Percentiles rank a stretch among this genome's conserved stretches.
Evolutionary conservation across 2,329 filamentous ascomycete species (phyloP).

Genomic region (Lachnellula hyalina): DNA sequence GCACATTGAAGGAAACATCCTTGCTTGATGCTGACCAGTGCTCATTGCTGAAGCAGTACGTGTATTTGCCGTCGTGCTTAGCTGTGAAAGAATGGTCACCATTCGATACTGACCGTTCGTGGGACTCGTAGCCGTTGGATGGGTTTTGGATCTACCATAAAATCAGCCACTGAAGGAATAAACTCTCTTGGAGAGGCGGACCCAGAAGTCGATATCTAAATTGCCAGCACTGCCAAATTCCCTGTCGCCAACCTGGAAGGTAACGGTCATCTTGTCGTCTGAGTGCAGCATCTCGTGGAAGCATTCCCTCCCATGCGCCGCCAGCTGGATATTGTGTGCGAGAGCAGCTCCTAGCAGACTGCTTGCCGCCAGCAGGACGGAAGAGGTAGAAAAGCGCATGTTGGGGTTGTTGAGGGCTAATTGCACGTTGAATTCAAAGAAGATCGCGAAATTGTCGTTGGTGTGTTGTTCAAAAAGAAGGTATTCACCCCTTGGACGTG

Average conservation of each 20-base stretch:
- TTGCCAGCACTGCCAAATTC: constrained; percentile 95
- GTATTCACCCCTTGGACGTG: not conserved
- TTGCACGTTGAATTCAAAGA: not conserved
- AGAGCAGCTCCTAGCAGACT: constrained; percentile 48
- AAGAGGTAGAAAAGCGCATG: constrained; percentile 31
- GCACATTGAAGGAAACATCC: constrained; percentile 98
- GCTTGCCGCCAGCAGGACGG: constrained; percentile 26
- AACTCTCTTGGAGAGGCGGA: constrained; percentile 43
- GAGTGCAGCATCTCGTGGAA: constrained; percentile 91
- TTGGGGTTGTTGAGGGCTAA: constrained; percentile 3
- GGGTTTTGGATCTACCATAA: constrained; percentile 69
- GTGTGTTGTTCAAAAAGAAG: not conserved
- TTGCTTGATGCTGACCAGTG: constrained; percentile 95
- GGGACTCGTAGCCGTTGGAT: constrained; percentile 65
- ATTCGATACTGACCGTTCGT: constrained; percentile 75
- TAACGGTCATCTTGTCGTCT: constrained; percentile 98
- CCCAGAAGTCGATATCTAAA: constrained; percentile 97
- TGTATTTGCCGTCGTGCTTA: constrained; percentile 77
- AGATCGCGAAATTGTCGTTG: not conserved
- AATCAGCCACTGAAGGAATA: constrained; percentile 14
- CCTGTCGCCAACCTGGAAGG: constrained; percentile 94
- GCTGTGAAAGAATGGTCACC: constrained; percentile 93
- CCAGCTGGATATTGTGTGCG: constrained; percentile 94
- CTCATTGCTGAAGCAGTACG: constrained; percentile 99
- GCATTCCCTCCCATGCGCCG: constrained; percentile 90